These are phyloP conservation scores for Neocucurbitaria cava DNA, from an alignment of 2,329 filamentous ascomycete species.

Conservation along the genomic window DNA sequence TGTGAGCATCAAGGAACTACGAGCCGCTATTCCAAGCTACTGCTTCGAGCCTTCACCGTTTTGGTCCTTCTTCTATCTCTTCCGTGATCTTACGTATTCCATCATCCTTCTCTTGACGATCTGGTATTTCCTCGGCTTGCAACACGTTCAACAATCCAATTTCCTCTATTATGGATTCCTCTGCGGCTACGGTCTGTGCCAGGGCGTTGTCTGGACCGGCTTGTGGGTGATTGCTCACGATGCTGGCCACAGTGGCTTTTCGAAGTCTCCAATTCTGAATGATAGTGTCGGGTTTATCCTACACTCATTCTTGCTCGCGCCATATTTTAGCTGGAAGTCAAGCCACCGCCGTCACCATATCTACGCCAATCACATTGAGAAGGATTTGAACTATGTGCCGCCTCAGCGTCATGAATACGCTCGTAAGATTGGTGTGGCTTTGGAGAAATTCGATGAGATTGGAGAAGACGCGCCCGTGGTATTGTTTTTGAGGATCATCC, in stretches of 20 bases:
- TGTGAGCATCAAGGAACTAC: too few relatives aligned
- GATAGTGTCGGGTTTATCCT: conserved; percentile 62
- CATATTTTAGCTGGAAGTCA: conserved; percentile 76
- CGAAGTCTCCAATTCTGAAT: neutral
- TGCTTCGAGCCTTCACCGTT: neutral
- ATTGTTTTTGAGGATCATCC: neutral
- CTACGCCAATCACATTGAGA: conserved; percentile 70
- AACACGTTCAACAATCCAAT: too few relatives aligned
- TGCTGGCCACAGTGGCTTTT: neutral
- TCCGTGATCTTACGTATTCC: neutral
- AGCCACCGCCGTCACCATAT: conserved; percentile 74
- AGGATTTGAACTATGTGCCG: conserved; percentile 58
- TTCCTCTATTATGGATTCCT: neutral
- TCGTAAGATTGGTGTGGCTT: neutral
- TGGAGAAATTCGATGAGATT: neutral
- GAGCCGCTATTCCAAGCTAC: conserved; percentile 1
- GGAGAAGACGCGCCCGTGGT: neutral
- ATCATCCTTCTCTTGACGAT: neutral
- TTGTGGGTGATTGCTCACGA: neutral
- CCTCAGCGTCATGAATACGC: neutral
- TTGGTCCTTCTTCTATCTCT: neutral
- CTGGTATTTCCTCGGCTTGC: neutral
- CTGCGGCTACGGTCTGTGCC: neutral
- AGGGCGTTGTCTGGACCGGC: neutral
- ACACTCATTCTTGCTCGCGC: conserved; percentile 69